A percentile compares a stretch with the other conserved stretches of the same genome.
Conservation (phyloP, 768 basidiomycete species). For the Dacryopinax spathularia region DNA sequence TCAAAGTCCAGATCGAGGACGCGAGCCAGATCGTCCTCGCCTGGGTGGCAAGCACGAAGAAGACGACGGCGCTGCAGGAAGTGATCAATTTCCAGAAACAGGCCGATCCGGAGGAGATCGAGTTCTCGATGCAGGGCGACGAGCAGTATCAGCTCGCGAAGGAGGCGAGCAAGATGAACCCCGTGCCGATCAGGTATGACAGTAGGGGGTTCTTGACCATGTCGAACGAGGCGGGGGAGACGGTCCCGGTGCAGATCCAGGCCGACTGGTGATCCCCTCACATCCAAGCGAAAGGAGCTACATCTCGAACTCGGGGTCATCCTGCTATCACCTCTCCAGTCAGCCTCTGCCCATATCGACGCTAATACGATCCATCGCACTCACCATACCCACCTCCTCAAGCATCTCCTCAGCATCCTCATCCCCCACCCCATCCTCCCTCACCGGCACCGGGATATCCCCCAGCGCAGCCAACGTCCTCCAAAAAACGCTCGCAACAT, state of each 20-base stretch:
- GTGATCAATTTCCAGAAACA: not conserved
- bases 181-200: not conserved
- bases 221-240: not conserved
- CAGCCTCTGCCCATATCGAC: not conserved
- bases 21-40: conserved; percentile 42
- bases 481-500: not conserved
- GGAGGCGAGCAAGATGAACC: not conserved
- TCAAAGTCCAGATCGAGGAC: conserved; percentile 51
- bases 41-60: not conserved
- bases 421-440: not conserved
- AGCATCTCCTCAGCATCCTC: not conserved
- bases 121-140: too few relatives aligned
- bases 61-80: not conserved
- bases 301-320: not conserved
- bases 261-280: too few relatives aligned
- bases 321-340: not conserved
- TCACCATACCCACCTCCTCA: not conserved
- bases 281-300: too few relatives aligned
- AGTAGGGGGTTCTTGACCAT: not conserved
- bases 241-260: not conserved
- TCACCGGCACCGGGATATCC: not conserved
- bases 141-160: not conserved
- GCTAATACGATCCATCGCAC: not conserved
- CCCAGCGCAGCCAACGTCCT: not conserved
- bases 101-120: too few relatives aligned